Percentiles rank a stretch among this genome's conserved stretches.
phyloP scores from a whole-genome alignment of 352 stramenopile species.

The Globisporangium ultimum region DNA sequence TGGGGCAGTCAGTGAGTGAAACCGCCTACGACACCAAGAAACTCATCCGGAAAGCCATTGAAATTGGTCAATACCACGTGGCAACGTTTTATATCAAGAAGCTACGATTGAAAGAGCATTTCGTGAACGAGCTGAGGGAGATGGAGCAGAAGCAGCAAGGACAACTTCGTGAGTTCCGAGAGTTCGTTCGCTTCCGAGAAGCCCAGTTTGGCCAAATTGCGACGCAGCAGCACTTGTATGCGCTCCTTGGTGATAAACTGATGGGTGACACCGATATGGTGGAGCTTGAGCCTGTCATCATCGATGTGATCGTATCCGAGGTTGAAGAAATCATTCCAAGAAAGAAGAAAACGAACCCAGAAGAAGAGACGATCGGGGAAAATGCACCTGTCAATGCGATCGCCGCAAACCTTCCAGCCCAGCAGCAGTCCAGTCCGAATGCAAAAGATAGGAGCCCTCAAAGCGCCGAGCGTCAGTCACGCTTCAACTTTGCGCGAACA shows the following conservation, averaged over 20 bases:
- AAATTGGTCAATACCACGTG: conserved; percentile 71
- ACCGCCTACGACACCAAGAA: conserved; percentile 40
- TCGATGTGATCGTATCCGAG: conserved; percentile 56
- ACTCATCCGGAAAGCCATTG: conserved; percentile 57
- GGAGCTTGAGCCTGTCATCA: conserved; percentile 38
- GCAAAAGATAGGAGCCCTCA: neutral
- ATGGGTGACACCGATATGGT: conserved; percentile 40
- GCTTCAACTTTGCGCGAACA: conserved; percentile 55
- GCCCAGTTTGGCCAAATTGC: conserved; percentile 43
- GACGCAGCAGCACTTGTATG: conserved; percentile 32
- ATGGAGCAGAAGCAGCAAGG: conserved; percentile 57
- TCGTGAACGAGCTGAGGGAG: conserved; percentile 45
- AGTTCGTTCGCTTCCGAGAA: conserved; percentile 45
- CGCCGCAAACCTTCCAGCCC: neutral
- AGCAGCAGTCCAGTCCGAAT: conserved; percentile 10
- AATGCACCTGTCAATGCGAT: neutral
- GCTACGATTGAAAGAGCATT: conserved; percentile 61
- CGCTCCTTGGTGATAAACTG: conserved; percentile 35
- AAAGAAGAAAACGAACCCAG: conserved; percentile 20
- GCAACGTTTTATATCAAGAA: conserved; percentile 79
- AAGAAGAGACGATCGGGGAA: conserved; percentile 11
- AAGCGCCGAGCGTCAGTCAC: conserved; percentile 24
- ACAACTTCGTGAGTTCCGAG: conserved; percentile 54
- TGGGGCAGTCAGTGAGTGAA: conserved; percentile 8
- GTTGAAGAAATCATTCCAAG: conserved; percentile 53